Percentiles rank a stretch among this genome's conserved stretches.
These are phyloP conservation scores for Carallia pectinifolia DNA, from an alignment of 345 rosid genomes.

Conservation along the genomic window DNA sequence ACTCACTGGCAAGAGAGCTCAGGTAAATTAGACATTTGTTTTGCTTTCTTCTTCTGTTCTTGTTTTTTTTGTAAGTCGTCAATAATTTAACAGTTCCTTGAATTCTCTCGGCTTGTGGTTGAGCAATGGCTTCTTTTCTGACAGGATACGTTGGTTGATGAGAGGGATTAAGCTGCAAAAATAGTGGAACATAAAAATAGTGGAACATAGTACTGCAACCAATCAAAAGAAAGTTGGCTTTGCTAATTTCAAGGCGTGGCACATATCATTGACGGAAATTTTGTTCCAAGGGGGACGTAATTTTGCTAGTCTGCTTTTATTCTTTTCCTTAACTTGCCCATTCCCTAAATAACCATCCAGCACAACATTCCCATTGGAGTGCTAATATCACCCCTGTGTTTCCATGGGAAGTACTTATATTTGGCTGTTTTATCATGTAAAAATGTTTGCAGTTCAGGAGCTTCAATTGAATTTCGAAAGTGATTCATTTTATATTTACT, in stretches of 20 bases:
- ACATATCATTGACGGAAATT: background rate
- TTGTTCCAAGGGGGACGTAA: background rate
- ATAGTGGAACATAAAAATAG: background rate
- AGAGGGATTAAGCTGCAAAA: background rate
- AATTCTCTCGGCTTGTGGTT: too few species aligned
- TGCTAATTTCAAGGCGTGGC: background rate
- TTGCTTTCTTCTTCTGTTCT: background rate
- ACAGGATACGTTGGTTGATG: constrained; percentile 20
- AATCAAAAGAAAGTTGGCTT: background rate
- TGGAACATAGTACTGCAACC: background rate
- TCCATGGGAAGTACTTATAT: background rate
- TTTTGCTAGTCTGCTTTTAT: background rate
- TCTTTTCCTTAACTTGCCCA: background rate
- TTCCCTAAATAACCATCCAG: background rate
- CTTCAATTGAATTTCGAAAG: background rate
- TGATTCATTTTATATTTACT: constrained; percentile 8
- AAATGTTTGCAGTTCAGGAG: constrained; percentile 21
- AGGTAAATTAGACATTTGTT: constrained; percentile 18
- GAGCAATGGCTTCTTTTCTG: background rate
- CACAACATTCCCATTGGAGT: too few species aligned
- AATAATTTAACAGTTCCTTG: too few species aligned
- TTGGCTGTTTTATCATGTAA: constrained; percentile 24
- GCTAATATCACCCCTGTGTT: background rate
- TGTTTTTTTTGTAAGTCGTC: background rate
- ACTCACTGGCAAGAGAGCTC: constrained; percentile 20